phyloP scores from a whole-genome alignment of 202 grass and related monocot species.

The Digitaria exilis region DNA sequence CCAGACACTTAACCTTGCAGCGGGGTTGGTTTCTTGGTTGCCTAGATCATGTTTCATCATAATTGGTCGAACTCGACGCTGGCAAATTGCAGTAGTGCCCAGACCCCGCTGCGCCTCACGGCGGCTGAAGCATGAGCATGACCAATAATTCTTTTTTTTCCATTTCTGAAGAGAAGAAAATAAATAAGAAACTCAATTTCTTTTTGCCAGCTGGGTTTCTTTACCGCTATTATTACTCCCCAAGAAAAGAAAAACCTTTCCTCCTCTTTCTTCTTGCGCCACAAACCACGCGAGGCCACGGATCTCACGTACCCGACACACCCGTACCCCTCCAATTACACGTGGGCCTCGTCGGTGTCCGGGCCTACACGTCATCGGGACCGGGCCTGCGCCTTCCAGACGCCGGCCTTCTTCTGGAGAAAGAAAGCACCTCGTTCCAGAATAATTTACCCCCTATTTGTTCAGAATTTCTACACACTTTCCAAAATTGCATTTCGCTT shows the following conservation, averaged over 20 bases:
- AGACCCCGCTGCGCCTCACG: too few species aligned
- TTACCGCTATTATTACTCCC: neutral
- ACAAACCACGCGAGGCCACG: constrained; percentile 8
- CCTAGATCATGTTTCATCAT: too few species aligned
- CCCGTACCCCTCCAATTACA: neutral
- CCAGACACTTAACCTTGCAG: too few species aligned
- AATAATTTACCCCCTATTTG: neutral
- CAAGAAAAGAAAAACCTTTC: neutral
- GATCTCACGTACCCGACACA: fast-evolving
- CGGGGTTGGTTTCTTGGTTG: too few species aligned
- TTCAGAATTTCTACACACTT: neutral
- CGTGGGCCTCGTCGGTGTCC: neutral
- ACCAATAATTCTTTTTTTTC: too few species aligned
- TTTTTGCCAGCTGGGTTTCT: neutral
- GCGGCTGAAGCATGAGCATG: too few species aligned
- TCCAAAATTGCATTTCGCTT: neutral
- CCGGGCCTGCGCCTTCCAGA: neutral
- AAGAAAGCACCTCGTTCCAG: neutral
- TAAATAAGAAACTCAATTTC: neutral
- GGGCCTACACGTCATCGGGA: constrained; percentile 26
- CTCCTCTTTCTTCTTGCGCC: constrained; percentile 7
- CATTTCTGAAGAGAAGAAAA: neutral
- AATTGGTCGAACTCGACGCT: too few species aligned
- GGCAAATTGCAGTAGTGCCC: too few species aligned
- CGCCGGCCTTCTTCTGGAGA: neutral